Conservation (phyloP, 176 grass and related monocot species). For the Aegilops bicornis region DNA sequence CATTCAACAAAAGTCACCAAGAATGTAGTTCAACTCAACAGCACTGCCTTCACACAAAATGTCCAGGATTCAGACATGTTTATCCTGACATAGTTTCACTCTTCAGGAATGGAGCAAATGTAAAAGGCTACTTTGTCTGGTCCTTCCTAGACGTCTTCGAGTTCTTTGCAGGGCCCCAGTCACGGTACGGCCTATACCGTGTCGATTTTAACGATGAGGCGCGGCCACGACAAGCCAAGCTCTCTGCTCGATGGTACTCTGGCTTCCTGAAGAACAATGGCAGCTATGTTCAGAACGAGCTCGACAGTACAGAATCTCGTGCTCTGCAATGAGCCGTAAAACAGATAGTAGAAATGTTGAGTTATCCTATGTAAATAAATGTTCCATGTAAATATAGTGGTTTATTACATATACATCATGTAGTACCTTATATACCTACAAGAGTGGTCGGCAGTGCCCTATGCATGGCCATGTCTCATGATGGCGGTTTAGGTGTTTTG, state of each 20-base stretch:
- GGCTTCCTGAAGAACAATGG: conserved; percentile 35
- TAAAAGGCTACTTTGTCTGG: conserved; percentile 68
- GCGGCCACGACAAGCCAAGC: conserved; percentile 42
- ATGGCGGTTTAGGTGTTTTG: too few relatives aligned
- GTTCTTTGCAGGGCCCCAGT: conserved; percentile 34
- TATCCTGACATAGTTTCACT: not conserved
- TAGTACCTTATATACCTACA: too few relatives aligned
- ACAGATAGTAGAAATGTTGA: not conserved
- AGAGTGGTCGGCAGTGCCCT: too few relatives aligned
- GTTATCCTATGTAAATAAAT: not conserved
- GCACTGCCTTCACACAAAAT: not conserved
- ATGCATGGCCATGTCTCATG: too few relatives aligned
- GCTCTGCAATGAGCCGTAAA: conserved; percentile 5
- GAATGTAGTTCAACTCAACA: not conserved
- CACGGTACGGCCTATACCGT: conserved; percentile 53
- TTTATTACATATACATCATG: not conserved
- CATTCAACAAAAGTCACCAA: not conserved
- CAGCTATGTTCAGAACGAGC: not conserved
- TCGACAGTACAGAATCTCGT: not conserved
- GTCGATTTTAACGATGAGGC: conserved; percentile 50
- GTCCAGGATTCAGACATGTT: too few relatives aligned
- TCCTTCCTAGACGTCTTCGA: conserved; percentile 67
- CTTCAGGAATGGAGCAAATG: conserved; percentile 59
- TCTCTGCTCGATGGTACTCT: conserved; percentile 64
- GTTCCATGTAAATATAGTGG: not conserved